Evolutionary conservation across 2,329 filamentous ascomycete species (phyloP).

Genomic region (Diaporthe ampelina): DNA sequence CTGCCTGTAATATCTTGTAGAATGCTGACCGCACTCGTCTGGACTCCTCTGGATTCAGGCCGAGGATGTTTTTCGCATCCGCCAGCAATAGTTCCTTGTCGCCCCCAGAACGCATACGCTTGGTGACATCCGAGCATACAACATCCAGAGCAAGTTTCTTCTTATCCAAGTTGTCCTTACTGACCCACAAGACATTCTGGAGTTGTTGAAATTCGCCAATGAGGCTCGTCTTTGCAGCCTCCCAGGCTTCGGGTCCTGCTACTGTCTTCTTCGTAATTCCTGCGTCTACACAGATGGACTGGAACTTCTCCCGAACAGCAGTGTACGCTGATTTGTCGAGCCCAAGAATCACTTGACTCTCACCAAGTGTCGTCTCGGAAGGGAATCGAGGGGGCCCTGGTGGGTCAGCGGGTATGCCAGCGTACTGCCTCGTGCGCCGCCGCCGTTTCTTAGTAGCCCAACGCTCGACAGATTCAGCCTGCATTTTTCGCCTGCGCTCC

Average conservation of each 20-base stretch:
- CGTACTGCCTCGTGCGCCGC: constrained; percentile 77
- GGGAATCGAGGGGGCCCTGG: constrained; percentile 80
- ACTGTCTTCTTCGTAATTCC: constrained; percentile 82
- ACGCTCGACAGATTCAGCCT: constrained; percentile 72
- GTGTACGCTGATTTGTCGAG: constrained; percentile 76
- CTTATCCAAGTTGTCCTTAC: constrained; percentile 69
- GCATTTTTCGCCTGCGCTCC: constrained; percentile 66
- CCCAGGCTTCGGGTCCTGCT: constrained; percentile 81
- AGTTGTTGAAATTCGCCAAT: constrained; percentile 76
- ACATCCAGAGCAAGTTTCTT: constrained; percentile 81
- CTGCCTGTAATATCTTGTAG: constrained; percentile 73
- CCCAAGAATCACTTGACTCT: constrained; percentile 78
- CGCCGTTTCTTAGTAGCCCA: constrained; percentile 76
- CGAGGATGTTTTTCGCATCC: constrained; percentile 76
- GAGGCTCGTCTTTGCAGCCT: constrained; percentile 76
- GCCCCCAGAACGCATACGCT: constrained; percentile 75
- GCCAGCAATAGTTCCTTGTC: constrained; percentile 78
- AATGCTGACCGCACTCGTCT: constrained; percentile 77
- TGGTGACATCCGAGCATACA: constrained; percentile 86
- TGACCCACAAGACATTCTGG: constrained; percentile 69
- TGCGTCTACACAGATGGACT: constrained; percentile 76
- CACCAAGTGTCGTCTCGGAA: constrained; percentile 85
- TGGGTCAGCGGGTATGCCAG: constrained; percentile 76
- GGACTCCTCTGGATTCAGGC: constrained; percentile 58
- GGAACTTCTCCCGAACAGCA: constrained; percentile 75